Evolutionary conservation across 106 monocot genomes (phyloP), one percentile per base, ranked within the genome.

Genomic region (Phalaenopsis equestris): DNA sequence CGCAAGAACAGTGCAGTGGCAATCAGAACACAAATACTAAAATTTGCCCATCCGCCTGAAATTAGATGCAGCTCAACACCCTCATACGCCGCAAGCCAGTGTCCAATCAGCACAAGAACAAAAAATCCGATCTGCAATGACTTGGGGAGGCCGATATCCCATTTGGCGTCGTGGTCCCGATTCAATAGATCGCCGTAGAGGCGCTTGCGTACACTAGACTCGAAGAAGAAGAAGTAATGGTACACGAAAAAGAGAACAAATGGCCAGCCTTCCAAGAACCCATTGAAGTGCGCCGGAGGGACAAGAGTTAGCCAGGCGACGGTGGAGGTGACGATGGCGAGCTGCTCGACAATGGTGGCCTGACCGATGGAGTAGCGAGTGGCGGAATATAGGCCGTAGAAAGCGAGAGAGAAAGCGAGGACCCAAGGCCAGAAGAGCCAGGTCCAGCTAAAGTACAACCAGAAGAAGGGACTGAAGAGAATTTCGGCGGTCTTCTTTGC

Each of bases 221-320:
- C 91, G 67, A 94, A 91, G 85, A 94, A 94, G 89, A 94, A 94
- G 88, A 94, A 91, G 84, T 94, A 94, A 36, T 94, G 93, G 85
- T 94, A 94, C 9, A 91, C 76, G 79, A 91, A 86, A 86, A 94
- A 94, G 80, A 94, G 83, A 9, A 55, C 94, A 37, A 94, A 11
- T 17, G 94, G 94, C 94, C 94, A 94, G 49, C 94, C 94, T 48
- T 91, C 87, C 24, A 94, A 79, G 79, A 84, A 94, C 11, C 94
- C 94, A 72, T 94, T 94, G 83, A 88, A 89, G 55, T 91, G 86
- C 15, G 89, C 94, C 3, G 91, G 87, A 5, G 91, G 87, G 47
- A 94, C 91, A 2, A 91, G 74, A 19, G 94, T 94, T 58, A 91
- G 84, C 94, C 94, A 94, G 52, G 88, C 48, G 56, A 88, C 67